Evolutionary conservation across 306 rosid genomes (phyloP), one percentile per base, ranked within the genome.

Genomic region (Vigna unguiculata): DNA sequence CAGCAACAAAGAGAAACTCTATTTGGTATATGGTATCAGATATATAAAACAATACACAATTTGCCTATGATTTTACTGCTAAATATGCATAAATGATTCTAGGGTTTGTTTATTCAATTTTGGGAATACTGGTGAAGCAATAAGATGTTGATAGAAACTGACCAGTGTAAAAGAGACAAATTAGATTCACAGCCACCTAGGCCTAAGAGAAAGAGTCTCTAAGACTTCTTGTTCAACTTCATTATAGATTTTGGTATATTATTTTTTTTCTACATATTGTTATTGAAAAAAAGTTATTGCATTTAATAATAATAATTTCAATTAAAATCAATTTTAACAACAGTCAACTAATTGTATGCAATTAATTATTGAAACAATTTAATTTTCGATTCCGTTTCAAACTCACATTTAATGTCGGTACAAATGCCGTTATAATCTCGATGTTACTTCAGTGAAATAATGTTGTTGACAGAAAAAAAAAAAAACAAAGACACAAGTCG

Each of bases 131-230:
- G 3, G 41, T 8, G 28, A 80, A 34, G 36, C 69, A 65, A 45
- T 54, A 19, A 79, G 22, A 25, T 46, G 67, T 28, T 69, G 41
- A 53, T 21, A 41, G 28, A 72, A 2, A 22, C 14, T 54, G 63
- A 54, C 28, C 53, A 16, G 43, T 12, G 49, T 15, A 38, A 52
- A 10, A 40, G 20, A 73, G 75, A 66, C 57, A 80, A 57, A 54
- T 54, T 62, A 32, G 51, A 60, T 51, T 22, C 54, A 34, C 14
- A 12, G 49, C 19, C 64, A n/a, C n/a, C n/a, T n/a, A n/a, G n/a
- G n/a, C n/a, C n/a, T n/a, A n/a, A n/a, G n/a, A n/a, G 14, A 55
- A 19, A 48, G n/a, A 48, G 2, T 16, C 9, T 11, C 2, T 5
- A 0, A 38, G 6, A 51, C 22, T 48, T 9, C 11, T 51, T 51